Percentiles rank a stretch among this genome's conserved stretches.
Evolutionary conservation across 1,139 yeast species (phyloP).

Genomic region (Kurtzmaniella quercitrusa): DNA sequence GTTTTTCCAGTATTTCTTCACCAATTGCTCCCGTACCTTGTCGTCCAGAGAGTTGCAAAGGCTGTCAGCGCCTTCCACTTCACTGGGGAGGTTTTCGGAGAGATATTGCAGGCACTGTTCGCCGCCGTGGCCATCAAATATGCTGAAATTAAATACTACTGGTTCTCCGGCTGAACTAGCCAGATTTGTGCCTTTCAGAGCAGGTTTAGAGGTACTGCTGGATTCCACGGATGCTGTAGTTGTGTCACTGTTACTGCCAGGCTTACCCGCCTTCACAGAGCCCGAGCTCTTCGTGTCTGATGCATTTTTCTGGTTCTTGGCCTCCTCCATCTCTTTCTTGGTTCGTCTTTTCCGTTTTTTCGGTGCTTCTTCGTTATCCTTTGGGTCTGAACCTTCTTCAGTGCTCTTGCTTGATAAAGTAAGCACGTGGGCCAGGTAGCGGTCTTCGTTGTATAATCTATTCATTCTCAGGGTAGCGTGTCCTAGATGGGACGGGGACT

Average conservation of each 20-base stretch:
- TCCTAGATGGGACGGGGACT: conserved; percentile 77
- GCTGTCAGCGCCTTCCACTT: conserved; percentile 44
- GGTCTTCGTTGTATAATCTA: conserved; percentile 77
- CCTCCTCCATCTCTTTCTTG: background rate
- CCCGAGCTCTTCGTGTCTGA: background rate
- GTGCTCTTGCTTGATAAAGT: no score
- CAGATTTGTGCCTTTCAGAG: no score
- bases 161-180: conserved; percentile 12
- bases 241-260: no score
- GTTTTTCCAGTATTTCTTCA: conserved; percentile 46
- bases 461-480: conserved; percentile 75
- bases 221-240: no score
- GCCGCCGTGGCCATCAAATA: conserved; percentile 96
- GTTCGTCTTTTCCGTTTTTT: background rate
- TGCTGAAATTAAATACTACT: conserved; percentile 55
- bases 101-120: conserved; percentile 64
- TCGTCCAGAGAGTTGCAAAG: conserved; percentile 17
- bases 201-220: no score
- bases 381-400: background rate
- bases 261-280: background rate
- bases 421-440: conserved; percentile 59
- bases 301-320: background rate
- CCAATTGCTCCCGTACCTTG: conserved; percentile 33
- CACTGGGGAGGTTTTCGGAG: conserved; percentile 46
- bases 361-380: background rate